A percentile compares a stretch with the other conserved stretches of the same genome.
These are phyloP conservation scores for Russula emetica DNA, from an alignment of 768 basidiomycete genomes.

Conservation along the genomic window DNA sequence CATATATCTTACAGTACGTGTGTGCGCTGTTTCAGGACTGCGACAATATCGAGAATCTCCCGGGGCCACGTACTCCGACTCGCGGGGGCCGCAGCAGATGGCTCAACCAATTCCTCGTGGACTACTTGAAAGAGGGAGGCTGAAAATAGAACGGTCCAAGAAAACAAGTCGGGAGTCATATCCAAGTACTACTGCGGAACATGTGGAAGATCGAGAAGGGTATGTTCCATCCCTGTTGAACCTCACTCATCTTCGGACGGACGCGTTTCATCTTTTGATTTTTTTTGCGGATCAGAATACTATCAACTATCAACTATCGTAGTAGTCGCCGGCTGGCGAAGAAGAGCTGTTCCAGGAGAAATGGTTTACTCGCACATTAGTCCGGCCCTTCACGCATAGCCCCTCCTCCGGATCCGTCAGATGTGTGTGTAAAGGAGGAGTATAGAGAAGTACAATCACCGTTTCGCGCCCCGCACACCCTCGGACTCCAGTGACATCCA, in stretches of 20 bases:
- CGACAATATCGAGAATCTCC: conserved; percentile 76
- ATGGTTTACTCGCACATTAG: conserved; percentile 44
- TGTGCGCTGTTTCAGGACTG: conserved; percentile 46
- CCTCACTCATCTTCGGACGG: not conserved
- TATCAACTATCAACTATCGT: too few relatives aligned
- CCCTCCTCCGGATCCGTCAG: conserved; percentile 21
- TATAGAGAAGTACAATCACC: conserved; percentile 12
- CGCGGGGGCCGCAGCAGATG: conserved; percentile 73
- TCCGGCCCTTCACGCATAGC: conserved; percentile 19
- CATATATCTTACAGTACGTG: too few relatives aligned
- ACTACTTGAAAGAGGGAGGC: conserved; percentile 67
- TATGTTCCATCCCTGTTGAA: conserved; percentile 34
- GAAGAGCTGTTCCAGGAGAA: conserved; percentile 58
- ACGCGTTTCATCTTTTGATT: conserved; percentile 25
- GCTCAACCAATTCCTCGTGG: conserved; percentile 84
- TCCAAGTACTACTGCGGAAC: conserved; percentile 77
- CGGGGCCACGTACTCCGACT: conserved; percentile 75
- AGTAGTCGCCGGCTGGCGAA: conserved; percentile 78
- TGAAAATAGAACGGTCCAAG: conserved; percentile 69
- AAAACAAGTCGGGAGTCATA: conserved; percentile 89
- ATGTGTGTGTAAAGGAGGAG: conserved; percentile 41
- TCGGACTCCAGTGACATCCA: conserved; percentile 27
- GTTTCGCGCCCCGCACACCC: conserved; percentile 35
- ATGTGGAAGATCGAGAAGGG: conserved; percentile 86
- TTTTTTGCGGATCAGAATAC: conserved; percentile 47